Evolutionary conservation across 2,329 filamentous ascomycete species (phyloP).

Genomic region (Myriangium duriaei): DNA sequence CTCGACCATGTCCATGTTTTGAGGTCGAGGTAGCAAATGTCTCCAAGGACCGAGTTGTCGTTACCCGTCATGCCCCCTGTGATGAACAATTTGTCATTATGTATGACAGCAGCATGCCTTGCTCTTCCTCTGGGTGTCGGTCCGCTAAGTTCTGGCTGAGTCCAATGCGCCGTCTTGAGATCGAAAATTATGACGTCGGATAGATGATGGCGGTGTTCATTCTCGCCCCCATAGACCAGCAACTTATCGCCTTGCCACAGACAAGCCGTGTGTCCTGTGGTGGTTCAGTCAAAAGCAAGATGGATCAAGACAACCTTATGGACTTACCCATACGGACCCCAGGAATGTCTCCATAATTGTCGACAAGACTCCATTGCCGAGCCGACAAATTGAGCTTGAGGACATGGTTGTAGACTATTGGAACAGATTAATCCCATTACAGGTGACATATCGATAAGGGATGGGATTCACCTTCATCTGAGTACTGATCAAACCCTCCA

Average conservation of each 20-base stretch:
- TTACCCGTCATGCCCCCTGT: slow-evolving; percentile 91
- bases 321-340: slow-evolving; percentile 87
- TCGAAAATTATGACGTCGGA: slow-evolving; percentile 95
- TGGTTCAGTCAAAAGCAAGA: slow-evolving; percentile 8
- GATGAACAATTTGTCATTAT: slow-evolving; percentile 94
- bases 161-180: slow-evolving; percentile 88
- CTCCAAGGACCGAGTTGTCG: slow-evolving; percentile 83
- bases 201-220: slow-evolving; percentile 90
- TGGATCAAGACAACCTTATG: no score
- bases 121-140: slow-evolving; percentile 80
- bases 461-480: slow-evolving; percentile 59
- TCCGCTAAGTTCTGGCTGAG: slow-evolving; percentile 75
- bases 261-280: slow-evolving; percentile 76
- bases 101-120: slow-evolving; percentile 82
- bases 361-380: slow-evolving; percentile 87
- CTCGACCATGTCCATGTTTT: slow-evolving; percentile 98
- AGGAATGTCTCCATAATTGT: slow-evolving; percentile 97
- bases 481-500: slow-evolving; percentile 96
- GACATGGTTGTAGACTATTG: slow-evolving; percentile 84
- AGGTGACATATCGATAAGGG: neutral
- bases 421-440: neutral
- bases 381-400: slow-evolving; percentile 74
- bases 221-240: slow-evolving; percentile 95
- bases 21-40: slow-evolving; percentile 90
- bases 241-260: slow-evolving; percentile 89